phyloP scores from a whole-genome alignment of 164 flowering plant species.

The Cinnamomum micranthum region DNA sequence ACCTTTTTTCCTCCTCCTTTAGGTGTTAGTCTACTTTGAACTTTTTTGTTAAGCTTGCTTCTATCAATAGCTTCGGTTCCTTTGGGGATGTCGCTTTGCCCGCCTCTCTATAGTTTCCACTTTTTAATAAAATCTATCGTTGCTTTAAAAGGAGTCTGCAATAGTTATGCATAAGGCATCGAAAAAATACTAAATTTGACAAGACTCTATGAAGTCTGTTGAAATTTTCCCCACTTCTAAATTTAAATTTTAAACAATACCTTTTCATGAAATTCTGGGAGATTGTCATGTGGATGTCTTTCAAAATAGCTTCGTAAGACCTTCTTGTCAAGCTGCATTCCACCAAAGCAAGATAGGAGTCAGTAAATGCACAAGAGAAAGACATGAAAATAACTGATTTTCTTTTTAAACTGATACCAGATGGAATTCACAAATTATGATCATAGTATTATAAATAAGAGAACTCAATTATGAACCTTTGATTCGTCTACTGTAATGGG shows the following conservation, averaged over 20 bases:
- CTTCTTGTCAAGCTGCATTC: conserved; percentile 75
- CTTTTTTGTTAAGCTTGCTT: too few species aligned
- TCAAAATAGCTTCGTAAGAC: conserved; percentile 68
- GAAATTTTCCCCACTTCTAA: too few species aligned
- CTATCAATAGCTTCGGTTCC: too few species aligned
- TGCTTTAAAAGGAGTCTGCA: too few species aligned
- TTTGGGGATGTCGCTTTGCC: too few species aligned
- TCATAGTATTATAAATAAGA: not conserved
- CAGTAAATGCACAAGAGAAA: not conserved
- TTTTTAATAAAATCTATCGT: too few species aligned
- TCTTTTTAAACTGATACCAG: not conserved
- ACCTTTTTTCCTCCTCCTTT: too few species aligned
- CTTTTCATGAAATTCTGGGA: conserved; percentile 94
- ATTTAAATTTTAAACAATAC: conserved; percentile 28
- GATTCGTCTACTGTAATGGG: conserved; percentile 91
- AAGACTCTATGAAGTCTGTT: too few species aligned
- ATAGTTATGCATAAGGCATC: too few species aligned
- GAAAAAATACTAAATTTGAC: too few species aligned
- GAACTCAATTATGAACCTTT: conserved; percentile 48
- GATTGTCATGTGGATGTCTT: conserved; percentile 59
- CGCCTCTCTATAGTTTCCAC: too few species aligned
- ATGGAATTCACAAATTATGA: not conserved
- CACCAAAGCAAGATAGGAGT: conserved; percentile 8
- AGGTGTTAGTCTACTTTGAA: too few species aligned
- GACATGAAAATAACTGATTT: conserved; percentile 8